A percentile compares a stretch with the other conserved stretches of the same genome.
phyloP scores from a whole-genome alignment of 1,284 basidiomycete genomes.

The Rhodotorula sp. region DNA sequence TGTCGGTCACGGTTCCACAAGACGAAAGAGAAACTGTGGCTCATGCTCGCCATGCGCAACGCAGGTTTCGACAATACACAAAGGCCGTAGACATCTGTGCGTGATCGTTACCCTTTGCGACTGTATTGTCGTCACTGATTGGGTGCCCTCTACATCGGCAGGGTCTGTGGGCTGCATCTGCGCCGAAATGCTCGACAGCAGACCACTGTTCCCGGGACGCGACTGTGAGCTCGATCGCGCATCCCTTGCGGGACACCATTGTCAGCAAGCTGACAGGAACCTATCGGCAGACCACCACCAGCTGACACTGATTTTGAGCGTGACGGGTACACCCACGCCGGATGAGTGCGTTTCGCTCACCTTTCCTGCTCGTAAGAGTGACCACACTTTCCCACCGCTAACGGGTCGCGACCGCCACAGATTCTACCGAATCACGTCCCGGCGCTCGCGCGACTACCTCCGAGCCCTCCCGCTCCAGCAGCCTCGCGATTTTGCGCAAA shows the following conservation, averaged over 20 bases:
- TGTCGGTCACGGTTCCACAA: no score
- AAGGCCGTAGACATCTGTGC: constrained; percentile 44
- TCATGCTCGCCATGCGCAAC: no score
- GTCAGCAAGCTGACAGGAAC: background rate
- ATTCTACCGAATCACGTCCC: constrained; percentile 82
- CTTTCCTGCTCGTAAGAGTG: no score
- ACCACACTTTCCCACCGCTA: background rate
- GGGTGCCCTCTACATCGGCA: constrained; percentile 46
- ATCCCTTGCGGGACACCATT: background rate
- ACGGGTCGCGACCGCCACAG: background rate
- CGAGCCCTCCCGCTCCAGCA: constrained; percentile 78
- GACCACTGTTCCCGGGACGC: constrained; percentile 91
- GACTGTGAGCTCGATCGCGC: constrained; percentile 58
- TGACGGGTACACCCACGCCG: constrained; percentile 85
- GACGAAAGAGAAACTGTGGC: background rate
- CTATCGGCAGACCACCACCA: constrained; percentile 67
- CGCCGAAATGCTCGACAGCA: constrained; percentile 91
- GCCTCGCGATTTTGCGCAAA: constrained; percentile 67
- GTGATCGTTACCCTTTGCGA: background rate
- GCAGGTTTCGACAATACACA: constrained; percentile 64
- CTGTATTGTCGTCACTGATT: background rate
- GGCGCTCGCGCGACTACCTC: constrained; percentile 83
- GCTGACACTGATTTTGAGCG: constrained; percentile 82
- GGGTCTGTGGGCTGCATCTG: constrained; percentile 95
- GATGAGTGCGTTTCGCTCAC: constrained; percentile 58